Evolutionary conservation across 345 rosid species (phyloP).

Genomic region (Moricandia moricandioides): DNA sequence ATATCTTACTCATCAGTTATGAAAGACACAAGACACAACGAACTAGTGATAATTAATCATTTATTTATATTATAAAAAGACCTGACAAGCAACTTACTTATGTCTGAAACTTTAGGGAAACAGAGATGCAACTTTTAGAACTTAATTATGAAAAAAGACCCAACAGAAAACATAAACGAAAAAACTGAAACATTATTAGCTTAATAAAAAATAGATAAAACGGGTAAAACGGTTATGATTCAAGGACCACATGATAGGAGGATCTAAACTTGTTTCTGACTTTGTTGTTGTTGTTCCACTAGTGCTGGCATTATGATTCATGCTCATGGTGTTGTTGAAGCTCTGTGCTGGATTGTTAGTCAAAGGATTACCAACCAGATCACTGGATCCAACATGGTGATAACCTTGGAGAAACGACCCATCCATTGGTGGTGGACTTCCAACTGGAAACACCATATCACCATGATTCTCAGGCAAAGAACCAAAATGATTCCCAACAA

Average conservation of each 20-base stretch:
- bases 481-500: background rate
- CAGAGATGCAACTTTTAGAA: no score
- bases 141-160: background rate
- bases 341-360: background rate
- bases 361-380: no score
- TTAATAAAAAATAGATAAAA: background rate
- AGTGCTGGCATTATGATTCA: no score
- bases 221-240: background rate
- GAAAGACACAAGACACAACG: background rate
- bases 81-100: background rate
- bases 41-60: background rate
- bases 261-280: background rate
- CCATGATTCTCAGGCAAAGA: background rate
- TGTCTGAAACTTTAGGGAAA: background rate
- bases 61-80: no score
- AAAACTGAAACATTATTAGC: background rate
- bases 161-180: background rate
- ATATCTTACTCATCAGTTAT: background rate
- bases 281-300: background rate
- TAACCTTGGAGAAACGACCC: background rate
- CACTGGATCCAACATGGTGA: background rate
- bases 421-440: background rate
- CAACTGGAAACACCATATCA: background rate
- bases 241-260: background rate
- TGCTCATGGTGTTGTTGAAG: background rate